Evolutionary conservation across 1,139 yeast genomes (phyloP), one percentile per base, ranked within the genome.

Genomic region (Suhomyces bokatorum): DNA sequence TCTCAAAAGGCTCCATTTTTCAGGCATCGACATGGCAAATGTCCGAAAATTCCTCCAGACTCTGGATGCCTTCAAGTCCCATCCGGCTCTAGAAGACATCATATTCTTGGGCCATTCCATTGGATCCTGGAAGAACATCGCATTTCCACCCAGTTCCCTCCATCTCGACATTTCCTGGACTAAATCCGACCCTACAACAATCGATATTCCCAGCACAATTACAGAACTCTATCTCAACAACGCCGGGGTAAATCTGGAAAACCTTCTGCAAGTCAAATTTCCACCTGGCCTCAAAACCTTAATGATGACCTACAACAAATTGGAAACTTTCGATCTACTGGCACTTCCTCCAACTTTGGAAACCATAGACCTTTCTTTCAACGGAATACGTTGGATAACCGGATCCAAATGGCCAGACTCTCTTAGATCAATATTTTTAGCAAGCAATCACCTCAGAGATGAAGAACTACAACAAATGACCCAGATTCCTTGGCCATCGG

Each of bases 81-180:
- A 53, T 35, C 47, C 50, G 1, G 37, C 44, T 1, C 52, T 69
- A 27, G 49, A 59, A 15, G 60, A 60, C 13, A 47, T 71, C 17
- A 62, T 69, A 4, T 55, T 68, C 31, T 56, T 71, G 46, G 73
- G 67, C 2, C 75, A 69, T 48, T 60, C 59, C 6, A 58, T 67
- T 10, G 44, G 47, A 3, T 53, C 67, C 37, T 70, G 75, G 75
- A 45, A 62, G 0, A 47, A 47, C 3, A 56, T 63, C 6, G 37
- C 32, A 6, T 57, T 70, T 3, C 59, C 60, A 0, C 46, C 45
- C 2, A 54, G 48, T 28, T 51, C 70, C 22, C 47, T 44, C 8
- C 64, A 65, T 39, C 52, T 70, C 35, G 76, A 70, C 47, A 48
- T 68, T 20, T 70, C 76, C 3, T 71, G 76, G 76, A 62, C 59